These are phyloP conservation scores for Phytophthora aleatoria DNA, from an alignment of 352 stramenopile species.

Conservation along the genomic window DNA sequence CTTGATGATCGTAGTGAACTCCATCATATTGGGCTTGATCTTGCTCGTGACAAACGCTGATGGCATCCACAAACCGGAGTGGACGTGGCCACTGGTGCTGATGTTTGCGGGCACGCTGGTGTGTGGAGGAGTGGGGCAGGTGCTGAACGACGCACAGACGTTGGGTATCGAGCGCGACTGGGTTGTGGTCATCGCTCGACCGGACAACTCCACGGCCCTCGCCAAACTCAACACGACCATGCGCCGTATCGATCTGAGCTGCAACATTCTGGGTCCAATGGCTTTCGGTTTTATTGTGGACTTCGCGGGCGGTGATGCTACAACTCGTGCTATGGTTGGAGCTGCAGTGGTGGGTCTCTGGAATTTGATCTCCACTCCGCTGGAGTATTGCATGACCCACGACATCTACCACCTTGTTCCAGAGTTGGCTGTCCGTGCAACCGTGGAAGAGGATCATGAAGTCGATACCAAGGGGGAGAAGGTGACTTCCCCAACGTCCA, in stretches of 20 bases:
- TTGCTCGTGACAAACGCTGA: constrained; percentile 67
- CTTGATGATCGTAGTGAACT: constrained; percentile 73
- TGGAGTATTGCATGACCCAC: constrained; percentile 78
- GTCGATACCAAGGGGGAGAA: constrained; percentile 8
- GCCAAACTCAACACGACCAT: constrained; percentile 78
- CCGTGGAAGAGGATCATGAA: constrained; percentile 29
- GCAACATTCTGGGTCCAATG: constrained; percentile 77
- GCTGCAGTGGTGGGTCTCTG: constrained; percentile 69
- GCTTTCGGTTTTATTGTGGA: constrained; percentile 84
- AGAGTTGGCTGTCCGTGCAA: constrained; percentile 43
- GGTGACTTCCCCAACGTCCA: constrained; percentile 13
- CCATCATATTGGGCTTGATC: constrained; percentile 62
- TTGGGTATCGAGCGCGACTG: constrained; percentile 86
- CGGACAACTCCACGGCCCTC: constrained; percentile 52
- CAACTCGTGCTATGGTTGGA: constrained; percentile 65
- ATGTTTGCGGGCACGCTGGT: constrained; percentile 63
- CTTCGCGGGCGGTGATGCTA: constrained; percentile 65
- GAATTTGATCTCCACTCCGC: constrained; percentile 78
- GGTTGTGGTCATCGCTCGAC: constrained; percentile 80
- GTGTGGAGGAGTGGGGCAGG: constrained; percentile 70
- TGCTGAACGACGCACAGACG: constrained; percentile 80
- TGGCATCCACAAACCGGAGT: constrained; percentile 57
- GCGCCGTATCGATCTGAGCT: constrained; percentile 81
- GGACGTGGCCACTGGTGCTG: constrained; percentile 48
- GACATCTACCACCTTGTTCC: constrained; percentile 70